Conservation (phyloP, 2,329 filamentous ascomycete species). For the Exophiala sideris region DNA sequence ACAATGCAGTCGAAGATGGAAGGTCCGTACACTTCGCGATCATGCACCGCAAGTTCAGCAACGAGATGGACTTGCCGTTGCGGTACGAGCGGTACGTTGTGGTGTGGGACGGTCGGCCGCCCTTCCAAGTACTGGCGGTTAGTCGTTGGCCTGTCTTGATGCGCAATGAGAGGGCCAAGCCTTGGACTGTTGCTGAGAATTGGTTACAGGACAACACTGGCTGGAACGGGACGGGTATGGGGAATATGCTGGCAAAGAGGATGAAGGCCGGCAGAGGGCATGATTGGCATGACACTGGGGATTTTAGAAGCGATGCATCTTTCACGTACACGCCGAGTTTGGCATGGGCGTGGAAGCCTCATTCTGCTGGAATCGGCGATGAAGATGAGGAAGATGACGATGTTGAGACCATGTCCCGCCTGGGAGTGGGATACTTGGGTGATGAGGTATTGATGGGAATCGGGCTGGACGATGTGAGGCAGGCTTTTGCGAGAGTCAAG, state of each 20-base stretch:
- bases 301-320: conserved; percentile 30
- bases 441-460: conserved; percentile 41
- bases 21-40: conserved; percentile 35
- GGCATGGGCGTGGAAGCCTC: conserved; percentile 34
- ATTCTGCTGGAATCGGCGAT: conserved; percentile 3
- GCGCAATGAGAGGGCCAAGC: conserved; percentile 36
- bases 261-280: conserved; percentile 5
- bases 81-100: conserved; percentile 40
- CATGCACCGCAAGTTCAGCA: conserved; percentile 39
- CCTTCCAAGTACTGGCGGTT: conserved; percentile 37
- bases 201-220: conserved; percentile 31
- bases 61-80: conserved; percentile 34
- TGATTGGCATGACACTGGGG: conserved; percentile 1
- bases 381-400: conserved; percentile 17
- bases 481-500: conserved; percentile 34
- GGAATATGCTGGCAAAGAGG: background rate
- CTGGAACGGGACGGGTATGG: background rate
- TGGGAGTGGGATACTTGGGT: conserved; percentile 37
- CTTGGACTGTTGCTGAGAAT: conserved; percentile 35
- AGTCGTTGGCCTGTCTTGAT: conserved; percentile 36
- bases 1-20: conserved; percentile 10
- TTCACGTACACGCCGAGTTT: conserved; percentile 42
- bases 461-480: conserved; percentile 37
- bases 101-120: conserved; percentile 35
- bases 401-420: conserved; percentile 33